Base-by-base conservation (phyloP, 208 protist species). In the Vickermania ingenoplastis region DNA sequence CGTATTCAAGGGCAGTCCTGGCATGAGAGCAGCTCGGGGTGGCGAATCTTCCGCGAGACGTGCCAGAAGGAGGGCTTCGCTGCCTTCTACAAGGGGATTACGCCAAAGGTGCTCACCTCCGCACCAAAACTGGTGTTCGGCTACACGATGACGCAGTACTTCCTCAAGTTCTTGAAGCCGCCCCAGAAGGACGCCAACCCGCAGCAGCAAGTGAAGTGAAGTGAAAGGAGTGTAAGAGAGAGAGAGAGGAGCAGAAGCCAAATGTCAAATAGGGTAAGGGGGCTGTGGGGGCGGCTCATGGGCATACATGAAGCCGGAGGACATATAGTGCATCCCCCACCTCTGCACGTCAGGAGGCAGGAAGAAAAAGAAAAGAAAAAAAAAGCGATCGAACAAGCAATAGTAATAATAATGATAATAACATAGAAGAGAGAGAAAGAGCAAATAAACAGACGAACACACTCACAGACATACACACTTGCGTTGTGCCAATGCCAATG, bases 61-160 rank as follows among this genome's bases (percentile, higher is more conserved):
- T 25, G 91, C 45, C 36, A 59, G 31, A 52, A 23, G 0, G 87
- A 94, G 53, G 87, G 87, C 17, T 61, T 84, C 21, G 64, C 67
- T 2, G 80, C 87, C 11, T 91, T 92, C 62, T 94, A 82, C 70
- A 94, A 94, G 61, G 87, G 87, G 31, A 85, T 90, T 56, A 84
- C 73, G 2, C 79, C 79, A 2, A 90, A 92, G 69, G 61, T 90
- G 11, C 65, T 89, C 63, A 86, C 81, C 3, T 76, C 83, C 0
- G 81, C 81, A 0, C 87, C 87, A 1, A 81, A 81, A 0, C 64
- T 94, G 3, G 80, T 94, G 2, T 94, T 94, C 66, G 83, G 81
- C 2, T 92, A 91, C 67, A 94, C 87, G 4, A 80, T 94, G 65
- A 84, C 87, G 41, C 77, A 94, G 71, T 88, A 84, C 73, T 83